Conservation (phyloP, 805 yeast species). For the Vanderwaltozyma yarrowii region DNA sequence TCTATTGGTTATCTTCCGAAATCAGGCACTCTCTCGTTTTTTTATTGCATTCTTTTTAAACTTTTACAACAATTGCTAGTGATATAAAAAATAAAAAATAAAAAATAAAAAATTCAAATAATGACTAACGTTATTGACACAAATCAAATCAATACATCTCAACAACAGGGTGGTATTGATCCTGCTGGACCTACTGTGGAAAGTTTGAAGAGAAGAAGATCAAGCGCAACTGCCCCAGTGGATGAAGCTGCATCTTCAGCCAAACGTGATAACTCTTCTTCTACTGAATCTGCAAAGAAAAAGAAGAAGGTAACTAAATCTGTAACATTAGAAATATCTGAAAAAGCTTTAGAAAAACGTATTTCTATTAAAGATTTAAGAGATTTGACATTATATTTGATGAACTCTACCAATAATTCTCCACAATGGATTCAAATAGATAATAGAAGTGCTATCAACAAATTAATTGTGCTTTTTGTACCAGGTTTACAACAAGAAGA, state of each 20-base stretch:
- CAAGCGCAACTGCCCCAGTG: conserved; percentile 11
- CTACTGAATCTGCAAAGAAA: conserved; percentile 13
- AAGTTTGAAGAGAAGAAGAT: conserved; percentile 19
- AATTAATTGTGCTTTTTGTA: conserved; percentile 46
- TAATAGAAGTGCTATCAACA: conserved; percentile 39
- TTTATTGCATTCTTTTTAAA: too few species aligned
- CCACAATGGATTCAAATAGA: conserved; percentile 43
- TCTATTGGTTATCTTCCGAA: too few species aligned
- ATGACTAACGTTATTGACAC: too few species aligned
- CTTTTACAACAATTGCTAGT: too few species aligned
- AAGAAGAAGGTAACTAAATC: conserved; percentile 25
- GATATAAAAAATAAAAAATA: neutral
- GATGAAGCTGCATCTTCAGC: neutral
- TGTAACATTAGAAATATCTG: conserved; percentile 29
- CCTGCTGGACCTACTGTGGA: too few species aligned
- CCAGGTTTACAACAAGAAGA: conserved; percentile 52
- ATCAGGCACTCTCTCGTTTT: too few species aligned
- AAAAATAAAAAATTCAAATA: neutral
- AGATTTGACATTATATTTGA: conserved; percentile 35
- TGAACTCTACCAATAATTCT: conserved; percentile 32
- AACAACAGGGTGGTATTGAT: neutral
- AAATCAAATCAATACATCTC: too few species aligned
- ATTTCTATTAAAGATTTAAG: conserved; percentile 34
- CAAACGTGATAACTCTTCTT: neutral
- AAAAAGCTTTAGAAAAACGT: conserved; percentile 18